A percentile compares a stretch with the other conserved stretches of the same genome.
phyloP scores from a whole-genome alignment of 371 early-diverging fungal species.

The Capillidium rhysosporum region DNA sequence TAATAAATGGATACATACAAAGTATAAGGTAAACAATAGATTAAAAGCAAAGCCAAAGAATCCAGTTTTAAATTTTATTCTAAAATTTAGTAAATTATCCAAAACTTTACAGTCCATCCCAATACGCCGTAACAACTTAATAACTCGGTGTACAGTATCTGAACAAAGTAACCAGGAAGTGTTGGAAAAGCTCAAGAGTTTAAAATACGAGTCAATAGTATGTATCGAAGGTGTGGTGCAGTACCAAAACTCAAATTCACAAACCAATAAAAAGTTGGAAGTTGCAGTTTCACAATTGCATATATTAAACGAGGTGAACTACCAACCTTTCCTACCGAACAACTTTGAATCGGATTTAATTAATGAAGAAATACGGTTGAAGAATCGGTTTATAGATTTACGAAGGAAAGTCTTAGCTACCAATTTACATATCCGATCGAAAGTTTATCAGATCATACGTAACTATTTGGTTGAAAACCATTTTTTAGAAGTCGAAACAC shows the following conservation, averaged over 20 bases:
- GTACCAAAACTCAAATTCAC: slow-evolving; percentile 27
- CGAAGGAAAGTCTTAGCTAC: slow-evolving; percentile 51
- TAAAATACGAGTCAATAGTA: slow-evolving; percentile 41
- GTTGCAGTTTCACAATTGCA: not conserved
- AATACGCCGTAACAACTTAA: slow-evolving; percentile 41
- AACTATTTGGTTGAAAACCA: slow-evolving; percentile 10
- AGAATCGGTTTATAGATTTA: slow-evolving; percentile 61
- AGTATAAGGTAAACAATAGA: not conserved
- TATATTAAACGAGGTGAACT: not conserved
- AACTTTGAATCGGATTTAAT: not conserved
- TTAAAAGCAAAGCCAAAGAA: not conserved
- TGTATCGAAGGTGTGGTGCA: slow-evolving; percentile 36
- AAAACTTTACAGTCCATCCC: slow-evolving; percentile 42
- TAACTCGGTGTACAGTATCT: slow-evolving; percentile 30
- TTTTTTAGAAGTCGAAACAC: slow-evolving; percentile 84
- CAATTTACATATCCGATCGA: slow-evolving; percentile 47
- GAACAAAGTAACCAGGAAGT: slow-evolving; percentile 10
- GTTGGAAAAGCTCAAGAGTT: slow-evolving; percentile 7
- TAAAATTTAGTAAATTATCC: slow-evolving; percentile 25
- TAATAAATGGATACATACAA: not conserved
- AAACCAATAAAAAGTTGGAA: not conserved
- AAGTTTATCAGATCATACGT: not conserved
- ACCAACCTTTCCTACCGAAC: not conserved
- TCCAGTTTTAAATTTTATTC: not conserved
- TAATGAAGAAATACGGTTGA: slow-evolving; percentile 57